These are phyloP conservation scores for Linanthus parryae DNA, from an alignment of 148 eudicot species.

Conservation along the genomic window DNA sequence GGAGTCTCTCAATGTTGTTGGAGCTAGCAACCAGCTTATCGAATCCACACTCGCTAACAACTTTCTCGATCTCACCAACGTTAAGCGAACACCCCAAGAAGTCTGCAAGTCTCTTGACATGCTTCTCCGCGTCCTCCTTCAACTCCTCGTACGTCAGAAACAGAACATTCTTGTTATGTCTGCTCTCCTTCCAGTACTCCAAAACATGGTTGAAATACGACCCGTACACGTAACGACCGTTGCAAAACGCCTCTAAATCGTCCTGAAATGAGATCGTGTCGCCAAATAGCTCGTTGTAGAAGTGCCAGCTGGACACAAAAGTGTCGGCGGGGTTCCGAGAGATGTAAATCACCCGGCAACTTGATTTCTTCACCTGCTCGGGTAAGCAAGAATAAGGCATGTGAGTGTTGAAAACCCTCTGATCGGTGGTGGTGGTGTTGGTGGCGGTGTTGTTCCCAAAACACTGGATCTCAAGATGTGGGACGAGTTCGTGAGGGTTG, in stretches of 20 bases:
- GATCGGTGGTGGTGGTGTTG: not conserved
- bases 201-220: conserved; percentile 15
- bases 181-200: conserved; percentile 12
- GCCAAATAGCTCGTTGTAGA: not conserved
- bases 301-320: conserved; percentile 6
- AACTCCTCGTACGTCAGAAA: conserved; percentile 15
- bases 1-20: not conserved
- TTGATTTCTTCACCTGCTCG: conserved; percentile 1
- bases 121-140: conserved; percentile 6
- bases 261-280: not conserved
- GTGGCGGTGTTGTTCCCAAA: not conserved
- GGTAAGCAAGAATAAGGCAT: conserved; percentile 7
- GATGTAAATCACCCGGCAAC: conserved; percentile 5
- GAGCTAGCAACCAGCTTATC: conserved; percentile 12
- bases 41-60: conserved; percentile 3
- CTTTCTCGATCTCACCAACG: conserved; percentile 11
- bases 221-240: not conserved
- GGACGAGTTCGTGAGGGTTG: conserved; percentile 10
- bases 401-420: conserved; percentile 14
- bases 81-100: conserved; percentile 6
- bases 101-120: conserved; percentile 7
- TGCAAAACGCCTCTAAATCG: conserved; percentile 7
- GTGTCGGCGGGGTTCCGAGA: conserved; percentile 12
- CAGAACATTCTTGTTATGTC: conserved; percentile 3
- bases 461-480: conserved; percentile 4